phyloP scores from a whole-genome alignment of 2,329 filamentous ascomycete species.

The Monosporascus sp. region DNA sequence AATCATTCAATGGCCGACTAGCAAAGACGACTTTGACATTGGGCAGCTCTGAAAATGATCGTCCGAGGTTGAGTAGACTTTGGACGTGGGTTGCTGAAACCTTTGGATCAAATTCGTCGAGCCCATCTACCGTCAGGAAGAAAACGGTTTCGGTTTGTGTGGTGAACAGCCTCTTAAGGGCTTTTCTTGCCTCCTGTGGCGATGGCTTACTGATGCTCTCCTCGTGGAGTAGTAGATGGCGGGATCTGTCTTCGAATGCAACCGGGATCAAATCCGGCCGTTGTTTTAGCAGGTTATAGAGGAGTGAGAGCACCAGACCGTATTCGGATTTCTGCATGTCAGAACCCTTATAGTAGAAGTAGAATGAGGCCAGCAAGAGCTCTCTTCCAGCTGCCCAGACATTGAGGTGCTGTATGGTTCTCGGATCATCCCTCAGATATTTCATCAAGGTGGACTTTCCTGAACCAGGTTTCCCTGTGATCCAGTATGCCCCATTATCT shows the following conservation, averaged over 20 bases:
- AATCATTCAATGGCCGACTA: constrained; percentile 13
- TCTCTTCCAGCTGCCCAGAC: constrained; percentile 6
- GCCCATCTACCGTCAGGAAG: constrained; percentile 16
- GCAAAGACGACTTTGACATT: constrained; percentile 16
- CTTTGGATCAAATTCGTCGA: constrained; percentile 18
- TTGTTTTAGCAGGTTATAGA: constrained; percentile 10
- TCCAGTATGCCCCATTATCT: constrained; percentile 12
- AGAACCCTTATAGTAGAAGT: constrained; percentile 14
- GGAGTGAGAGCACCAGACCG: constrained; percentile 12
- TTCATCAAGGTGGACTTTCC: constrained; percentile 21
- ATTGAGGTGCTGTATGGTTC: constrained; percentile 10
- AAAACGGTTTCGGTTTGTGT: constrained; percentile 5
- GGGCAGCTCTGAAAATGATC: not conserved
- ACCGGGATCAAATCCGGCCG: constrained; percentile 9
- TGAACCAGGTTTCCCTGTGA: constrained; percentile 19
- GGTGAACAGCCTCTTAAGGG: constrained; percentile 5
- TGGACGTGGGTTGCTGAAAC: constrained; percentile 8
- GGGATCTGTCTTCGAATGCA: constrained; percentile 5
- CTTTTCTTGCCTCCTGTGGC: constrained; percentile 9
- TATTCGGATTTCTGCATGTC: constrained; percentile 15
- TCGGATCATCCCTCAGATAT: constrained; percentile 8
- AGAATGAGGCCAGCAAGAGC: constrained; percentile 11
- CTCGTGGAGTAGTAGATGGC: not conserved
- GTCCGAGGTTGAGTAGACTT: constrained; percentile 10
- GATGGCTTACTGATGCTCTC: not conserved